A percentile compares a stretch with the other conserved stretches of the same genome.
Conservation (phyloP, 345 rosid genomes). For the Murraya paniculata region DNA sequence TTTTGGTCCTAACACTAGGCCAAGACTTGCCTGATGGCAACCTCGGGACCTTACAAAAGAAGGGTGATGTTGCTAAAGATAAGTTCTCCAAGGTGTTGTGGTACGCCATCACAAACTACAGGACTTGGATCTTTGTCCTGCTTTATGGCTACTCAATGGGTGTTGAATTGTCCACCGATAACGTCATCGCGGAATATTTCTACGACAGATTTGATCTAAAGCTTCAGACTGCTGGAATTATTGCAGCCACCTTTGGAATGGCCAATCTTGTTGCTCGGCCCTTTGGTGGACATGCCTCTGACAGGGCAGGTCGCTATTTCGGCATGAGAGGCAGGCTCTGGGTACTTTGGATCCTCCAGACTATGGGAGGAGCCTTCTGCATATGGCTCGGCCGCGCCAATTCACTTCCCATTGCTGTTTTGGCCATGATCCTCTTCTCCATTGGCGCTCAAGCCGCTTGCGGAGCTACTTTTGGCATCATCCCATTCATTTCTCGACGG, state of each 20-base stretch:
- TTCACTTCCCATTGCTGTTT: conserved; percentile 62
- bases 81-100: conserved; percentile 78
- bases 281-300: conserved; percentile 72
- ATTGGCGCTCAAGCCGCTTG: conserved; percentile 83
- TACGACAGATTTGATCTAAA: conserved; percentile 71
- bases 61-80: conserved; percentile 72
- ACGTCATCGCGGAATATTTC: conserved; percentile 82
- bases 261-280: conserved; percentile 79
- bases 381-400: conserved; percentile 69
- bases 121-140: conserved; percentile 88
- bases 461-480: conserved; percentile 75
- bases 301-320: conserved; percentile 45
- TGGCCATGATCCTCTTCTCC: conserved; percentile 77
- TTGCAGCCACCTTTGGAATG: conserved; percentile 86
- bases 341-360: conserved; percentile 71
- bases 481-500: conserved; percentile 70
- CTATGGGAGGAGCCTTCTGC: conserved; percentile 70
- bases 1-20: conserved; percentile 72
- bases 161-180: conserved; percentile 75
- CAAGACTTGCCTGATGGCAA: conserved; percentile 95
- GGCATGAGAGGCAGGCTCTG: conserved; percentile 89
- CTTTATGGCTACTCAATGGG: conserved; percentile 92
- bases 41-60: conserved; percentile 60
- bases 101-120: conserved; percentile 78
- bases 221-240: conserved; percentile 70